Conservation (phyloP, 345 rosid species). For the Turnera subulata region DNA sequence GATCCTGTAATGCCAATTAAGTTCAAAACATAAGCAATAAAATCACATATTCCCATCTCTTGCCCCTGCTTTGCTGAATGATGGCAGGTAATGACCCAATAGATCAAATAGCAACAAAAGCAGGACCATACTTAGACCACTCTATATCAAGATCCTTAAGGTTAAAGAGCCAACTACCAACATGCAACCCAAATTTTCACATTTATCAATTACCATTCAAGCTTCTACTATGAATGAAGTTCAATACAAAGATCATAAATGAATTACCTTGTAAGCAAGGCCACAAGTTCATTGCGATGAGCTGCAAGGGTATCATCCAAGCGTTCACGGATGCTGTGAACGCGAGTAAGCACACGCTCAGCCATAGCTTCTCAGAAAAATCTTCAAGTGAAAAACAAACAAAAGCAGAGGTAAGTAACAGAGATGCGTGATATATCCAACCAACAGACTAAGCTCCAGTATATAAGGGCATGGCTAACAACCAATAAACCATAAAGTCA, state of each 20-base stretch:
- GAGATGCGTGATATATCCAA: neutral
- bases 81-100: no score
- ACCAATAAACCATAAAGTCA: slow-evolving; percentile 7
- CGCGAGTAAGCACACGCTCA: slow-evolving; percentile 50
- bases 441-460: neutral
- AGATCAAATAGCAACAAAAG: neutral
- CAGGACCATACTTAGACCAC: neutral
- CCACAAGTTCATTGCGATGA: slow-evolving; percentile 60
- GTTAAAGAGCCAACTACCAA: neutral
- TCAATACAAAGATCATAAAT: neutral
- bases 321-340: slow-evolving; percentile 70
- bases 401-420: slow-evolving; percentile 3
- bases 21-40: neutral
- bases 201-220: no score
- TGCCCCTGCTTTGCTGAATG: neutral
- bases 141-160: no score
- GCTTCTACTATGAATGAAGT: no score
- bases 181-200: neutral
- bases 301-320: slow-evolving; percentile 63
- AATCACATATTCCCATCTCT: neutral
- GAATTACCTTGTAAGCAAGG: slow-evolving; percentile 63
- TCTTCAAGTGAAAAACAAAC: slow-evolving; percentile 6
- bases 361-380: slow-evolving; percentile 37
- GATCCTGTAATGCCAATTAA: slow-evolving; percentile 38
- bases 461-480: slow-evolving; percentile 6